These are phyloP conservation scores for Silene conica DNA, from an alignment of 148 eudicot genomes.

Conservation along the genomic window DNA sequence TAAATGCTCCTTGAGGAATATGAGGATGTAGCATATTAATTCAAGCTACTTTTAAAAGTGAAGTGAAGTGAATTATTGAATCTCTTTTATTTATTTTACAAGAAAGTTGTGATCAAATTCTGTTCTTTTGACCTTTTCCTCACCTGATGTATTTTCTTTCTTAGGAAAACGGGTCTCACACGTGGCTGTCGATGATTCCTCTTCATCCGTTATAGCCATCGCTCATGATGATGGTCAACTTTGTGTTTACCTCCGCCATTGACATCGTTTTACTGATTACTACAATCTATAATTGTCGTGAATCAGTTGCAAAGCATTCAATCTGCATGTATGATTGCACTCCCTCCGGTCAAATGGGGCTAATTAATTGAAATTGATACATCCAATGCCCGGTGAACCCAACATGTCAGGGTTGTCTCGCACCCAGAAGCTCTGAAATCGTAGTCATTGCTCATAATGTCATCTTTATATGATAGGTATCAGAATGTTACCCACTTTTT, in stretches of 20 bases:
- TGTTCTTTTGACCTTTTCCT: constrained; percentile 2
- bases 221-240: constrained; percentile 58
- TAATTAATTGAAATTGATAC: no score
- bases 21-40: neutral
- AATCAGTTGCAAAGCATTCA: constrained; percentile 2
- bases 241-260: constrained; percentile 42
- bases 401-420: no score
- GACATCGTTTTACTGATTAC: neutral
- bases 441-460: no score
- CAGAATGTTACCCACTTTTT: no score
- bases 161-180: constrained; percentile 59
- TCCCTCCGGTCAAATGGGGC: neutral
- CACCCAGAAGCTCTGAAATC: no score
- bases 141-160: neutral
- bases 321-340: neutral
- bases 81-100: neutral
- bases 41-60: neutral
- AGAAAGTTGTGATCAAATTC: neutral
- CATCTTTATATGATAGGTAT: no score
- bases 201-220: constrained; percentile 49
- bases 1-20: neutral
- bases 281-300: neutral
- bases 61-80: neutral
- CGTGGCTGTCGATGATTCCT: constrained; percentile 54
- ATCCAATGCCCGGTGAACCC: no score